phyloP scores from a whole-genome alignment of 2,329 filamentous ascomycete species.

The Biscogniauxia marginata region DNA sequence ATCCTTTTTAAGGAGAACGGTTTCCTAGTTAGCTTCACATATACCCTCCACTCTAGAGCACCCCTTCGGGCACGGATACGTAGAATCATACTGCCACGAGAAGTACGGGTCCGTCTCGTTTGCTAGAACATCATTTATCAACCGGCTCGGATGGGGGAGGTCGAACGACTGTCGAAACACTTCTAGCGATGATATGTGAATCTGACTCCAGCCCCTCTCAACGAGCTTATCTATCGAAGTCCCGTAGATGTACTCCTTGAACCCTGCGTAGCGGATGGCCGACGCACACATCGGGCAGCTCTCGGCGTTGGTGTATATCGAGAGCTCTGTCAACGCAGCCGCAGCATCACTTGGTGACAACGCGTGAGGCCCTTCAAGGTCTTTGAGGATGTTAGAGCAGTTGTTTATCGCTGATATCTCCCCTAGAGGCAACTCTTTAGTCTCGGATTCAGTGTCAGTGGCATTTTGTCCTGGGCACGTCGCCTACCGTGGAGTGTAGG shows the following conservation, averaged over 20 bases:
- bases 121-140: slow-evolving; percentile 45
- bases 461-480: neutral
- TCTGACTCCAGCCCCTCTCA: slow-evolving; percentile 50
- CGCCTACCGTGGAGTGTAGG: slow-evolving; percentile 49
- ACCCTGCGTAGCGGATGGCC: slow-evolving; percentile 55
- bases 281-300: slow-evolving; percentile 58
- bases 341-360: slow-evolving; percentile 40
- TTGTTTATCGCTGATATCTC: slow-evolving; percentile 56
- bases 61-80: slow-evolving; percentile 12
- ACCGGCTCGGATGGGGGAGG: slow-evolving; percentile 34
- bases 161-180: slow-evolving; percentile 44
- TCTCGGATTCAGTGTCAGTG: neutral
- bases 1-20: neutral
- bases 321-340: slow-evolving; percentile 46
- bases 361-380: slow-evolving; percentile 43
- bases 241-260: slow-evolving; percentile 55
- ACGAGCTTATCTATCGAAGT: slow-evolving; percentile 48
- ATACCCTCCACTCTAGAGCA: slow-evolving; percentile 10
- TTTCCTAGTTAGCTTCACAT: slow-evolving; percentile 6
- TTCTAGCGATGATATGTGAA: slow-evolving; percentile 44
- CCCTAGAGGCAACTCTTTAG: slow-evolving; percentile 34
- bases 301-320: slow-evolving; percentile 57
- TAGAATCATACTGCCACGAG: slow-evolving; percentile 49
- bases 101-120: slow-evolving; percentile 56
- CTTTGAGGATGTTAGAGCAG: slow-evolving; percentile 48